Base-by-base conservation (phyloP, 345 rosid genomes). In the Arabidopsis suecica region DNA sequence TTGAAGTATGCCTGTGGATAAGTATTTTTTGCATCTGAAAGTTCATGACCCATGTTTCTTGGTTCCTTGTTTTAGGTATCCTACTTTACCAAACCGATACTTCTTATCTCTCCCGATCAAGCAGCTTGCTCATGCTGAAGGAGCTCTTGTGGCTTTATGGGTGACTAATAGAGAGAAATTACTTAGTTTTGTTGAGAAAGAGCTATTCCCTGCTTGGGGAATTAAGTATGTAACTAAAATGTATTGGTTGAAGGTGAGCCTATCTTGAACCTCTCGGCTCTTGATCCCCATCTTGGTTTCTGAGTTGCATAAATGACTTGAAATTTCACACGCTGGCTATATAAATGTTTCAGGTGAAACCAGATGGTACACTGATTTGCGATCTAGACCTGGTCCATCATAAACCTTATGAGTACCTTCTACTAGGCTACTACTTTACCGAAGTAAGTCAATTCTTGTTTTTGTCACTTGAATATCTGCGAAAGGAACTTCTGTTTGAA, bases 111-210 rank as follows among this genome's bases (percentile, higher is more conserved):
- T 93, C 77, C 98, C 97, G 7, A 78, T 91, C 34, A 88, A 84
- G 78, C 82, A 88, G 80, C 92, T 89, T 69, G 80, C 86, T 69
- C 98, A 86, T 61, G 60, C 65, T 49, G 88, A 80, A 44, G 98
- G 98, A 58, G 90, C 96, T 38, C 89, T 93, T 32, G 90, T 93
- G 55, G 97, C 92, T 76, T 82, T 93, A 63, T 93, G 98, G 98
- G 88, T 89, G 75, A 93, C 98, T 13, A 91, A 91, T 66, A 86
- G 97, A 79, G 93, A 93, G 83, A 91, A 91, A 62, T 76, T 89
- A 75, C 93, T 78, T 9, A 78, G 60, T 69, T 89, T 93, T 56
- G 89, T 88, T 49, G 85, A 86, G 86, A 83, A 84, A 79, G 96
- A 91, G 83, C 82, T 91, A 37, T 89, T 88, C 71, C 90, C 94